Conservation (phyloP, 1,284 basidiomycete species). For the Paramarasmius palmivorus region DNA sequence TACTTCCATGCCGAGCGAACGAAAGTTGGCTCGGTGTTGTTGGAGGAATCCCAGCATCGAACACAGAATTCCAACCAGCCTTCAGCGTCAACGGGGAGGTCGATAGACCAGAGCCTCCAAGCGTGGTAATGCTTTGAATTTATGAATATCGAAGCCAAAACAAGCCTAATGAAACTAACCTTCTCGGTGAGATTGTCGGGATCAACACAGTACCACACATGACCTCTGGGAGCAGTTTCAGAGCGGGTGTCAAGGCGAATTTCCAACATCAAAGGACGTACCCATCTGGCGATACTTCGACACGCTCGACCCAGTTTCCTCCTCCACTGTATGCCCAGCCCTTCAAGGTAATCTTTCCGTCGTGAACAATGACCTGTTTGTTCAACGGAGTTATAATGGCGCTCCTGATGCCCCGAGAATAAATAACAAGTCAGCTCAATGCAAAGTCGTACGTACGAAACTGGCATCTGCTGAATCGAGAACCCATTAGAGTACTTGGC, state of each 20-base stretch:
- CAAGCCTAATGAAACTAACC: slow-evolving; percentile 26
- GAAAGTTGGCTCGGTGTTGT: slow-evolving; percentile 59
- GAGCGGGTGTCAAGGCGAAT: too few relatives aligned
- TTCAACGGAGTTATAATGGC: slow-evolving; percentile 48
- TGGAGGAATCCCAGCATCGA: slow-evolving; percentile 59
- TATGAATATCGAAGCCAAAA: not conserved
- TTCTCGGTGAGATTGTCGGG: slow-evolving; percentile 52
- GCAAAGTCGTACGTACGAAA: slow-evolving; percentile 38
- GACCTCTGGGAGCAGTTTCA: slow-evolving; percentile 42
- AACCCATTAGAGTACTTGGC: slow-evolving; percentile 50
- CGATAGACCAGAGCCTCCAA: slow-evolving; percentile 55
- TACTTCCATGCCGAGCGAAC: slow-evolving; percentile 59
- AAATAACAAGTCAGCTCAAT: not conserved
- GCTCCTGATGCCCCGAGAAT: slow-evolving; percentile 33
- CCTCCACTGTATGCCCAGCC: slow-evolving; percentile 60
- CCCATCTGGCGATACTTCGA: slow-evolving; percentile 57
- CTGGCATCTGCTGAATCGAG: slow-evolving; percentile 58
- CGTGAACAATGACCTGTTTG: slow-evolving; percentile 49
- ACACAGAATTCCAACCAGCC: slow-evolving; percentile 61
- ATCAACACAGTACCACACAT: slow-evolving; percentile 50
- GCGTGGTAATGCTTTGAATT: slow-evolving; percentile 48
- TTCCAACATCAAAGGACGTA: slow-evolving; percentile 20
- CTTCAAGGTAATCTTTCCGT: slow-evolving; percentile 44
- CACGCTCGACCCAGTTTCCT: slow-evolving; percentile 56
- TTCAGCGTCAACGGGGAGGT: slow-evolving; percentile 54